Evolutionary conservation across 2,329 filamentous ascomycete genomes (phyloP).

Genomic region (Curvularia sp.): DNA sequence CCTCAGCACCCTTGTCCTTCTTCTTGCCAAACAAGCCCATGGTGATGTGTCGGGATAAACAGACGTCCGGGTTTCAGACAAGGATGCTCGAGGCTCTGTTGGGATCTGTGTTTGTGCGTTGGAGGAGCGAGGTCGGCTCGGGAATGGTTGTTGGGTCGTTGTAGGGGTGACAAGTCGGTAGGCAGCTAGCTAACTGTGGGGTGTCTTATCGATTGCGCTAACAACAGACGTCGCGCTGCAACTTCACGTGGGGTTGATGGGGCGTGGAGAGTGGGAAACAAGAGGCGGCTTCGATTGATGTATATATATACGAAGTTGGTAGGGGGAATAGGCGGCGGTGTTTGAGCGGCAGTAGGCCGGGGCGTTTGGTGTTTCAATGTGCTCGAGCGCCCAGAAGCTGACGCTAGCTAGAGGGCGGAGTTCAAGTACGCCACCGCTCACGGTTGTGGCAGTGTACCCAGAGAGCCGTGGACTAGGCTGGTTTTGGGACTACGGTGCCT

Average conservation of each 20-base stretch:
- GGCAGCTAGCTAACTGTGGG: slow-evolving; percentile 27
- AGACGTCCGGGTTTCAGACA: background rate
- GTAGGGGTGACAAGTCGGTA: slow-evolving; percentile 5
- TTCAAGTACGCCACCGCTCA: slow-evolving; percentile 20
- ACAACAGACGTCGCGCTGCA: background rate
- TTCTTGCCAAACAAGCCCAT: slow-evolving; percentile 64
- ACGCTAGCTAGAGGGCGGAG: slow-evolving; percentile 28
- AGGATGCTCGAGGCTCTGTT: background rate
- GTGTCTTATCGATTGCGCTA: slow-evolving; percentile 26
- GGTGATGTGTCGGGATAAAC: slow-evolving; percentile 13
- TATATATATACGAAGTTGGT: slow-evolving; percentile 19
- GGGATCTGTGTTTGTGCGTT: background rate
- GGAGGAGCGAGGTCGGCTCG: background rate
- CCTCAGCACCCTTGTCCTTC: slow-evolving; percentile 59
- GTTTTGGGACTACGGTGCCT: background rate
- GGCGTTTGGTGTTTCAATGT: slow-evolving; percentile 35
- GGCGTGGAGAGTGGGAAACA: background rate
- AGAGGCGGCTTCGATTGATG: slow-evolving; percentile 8
- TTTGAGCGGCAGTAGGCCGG: slow-evolving; percentile 30
- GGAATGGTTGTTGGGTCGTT: background rate
- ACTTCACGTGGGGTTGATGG: background rate
- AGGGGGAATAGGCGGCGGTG: slow-evolving; percentile 20
- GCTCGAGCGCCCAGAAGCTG: slow-evolving; percentile 28
- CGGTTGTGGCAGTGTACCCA: slow-evolving; percentile 6
- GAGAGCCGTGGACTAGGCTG: background rate